A percentile compares a stretch with the other conserved stretches of the same genome.
These are phyloP conservation scores for Cucumis sativus DNA, from an alignment of 306 rosid species.

Conservation along the genomic window Cucumber_9930_V3 NC_026656.2:21223501-21224000, in stretches of 20 bases:
- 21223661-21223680: constrained; percentile 13
- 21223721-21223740: background rate
- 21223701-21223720: background rate
- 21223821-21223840: constrained; percentile 7
- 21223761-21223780: background rate
- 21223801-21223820: constrained; percentile 1
- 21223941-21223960: background rate
- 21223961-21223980: background rate
- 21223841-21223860: constrained; percentile 6
- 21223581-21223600: background rate
- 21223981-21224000: background rate
- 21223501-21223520: background rate
- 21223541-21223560: too few relatives aligned
- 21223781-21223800: background rate
- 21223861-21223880: constrained; percentile 4
- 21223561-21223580: background rate
- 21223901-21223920: constrained; percentile 5
- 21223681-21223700: constrained; percentile 3
- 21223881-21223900: background rate
- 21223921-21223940: background rate
- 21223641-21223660: background rate
- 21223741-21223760: background rate
- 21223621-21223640: background rate
- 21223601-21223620: background rate
- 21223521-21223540: too few relatives aligned